Base-by-base conservation (phyloP, 306 rosid genomes). In the Begonia loranthoides region DNA sequence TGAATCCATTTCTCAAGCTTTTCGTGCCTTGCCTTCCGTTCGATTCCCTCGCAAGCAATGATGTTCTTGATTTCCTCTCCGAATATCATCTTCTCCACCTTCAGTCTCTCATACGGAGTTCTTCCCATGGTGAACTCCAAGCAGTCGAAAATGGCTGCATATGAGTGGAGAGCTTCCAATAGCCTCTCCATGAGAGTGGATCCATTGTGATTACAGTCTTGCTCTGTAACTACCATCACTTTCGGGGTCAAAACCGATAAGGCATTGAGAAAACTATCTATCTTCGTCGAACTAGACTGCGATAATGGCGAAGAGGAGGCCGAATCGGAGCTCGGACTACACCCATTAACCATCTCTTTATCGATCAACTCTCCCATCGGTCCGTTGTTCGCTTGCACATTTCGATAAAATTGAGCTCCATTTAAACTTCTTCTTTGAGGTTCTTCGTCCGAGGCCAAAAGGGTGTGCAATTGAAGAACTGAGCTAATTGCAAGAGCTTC, bases 11-110 rank as follows among this genome's bases (percentile, higher is more conserved):
- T 87, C 13, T 76, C 88, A 3, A 69, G 76, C 68, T 81, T 87
- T 45, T 83, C 96, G 40, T 87, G 96, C 50, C 96, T 71, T 60
- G 83, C 96, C 55, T 66, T 84, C 66, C 96, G 78, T 57, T 84
- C 94, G 47, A 56, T 60, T 45, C 96, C 96, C 62, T 87, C 96
- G 50, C 96, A 87, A 10, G 96, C 86, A 22, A 87, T 71, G 13
- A 87, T 87, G 79, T 74, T 84, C 71, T 83, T 87, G 21, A 81
- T 87, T 69, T 87, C 88, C 66, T 83, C 88, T 17, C 94, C 94
- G 7, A 87, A 79, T 7, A 81, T 71, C 96, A 87, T 81, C 76
- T 83, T 87, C 78, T 87, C 96, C 51, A 87, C 65, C 78, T 76
- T 87, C 13, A 83, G 19, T 68, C 96, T 83, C 59, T 87, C 96